Base-by-base conservation (phyloP, 1,284 basidiomycete genomes). In the Blastosporella zonata region DNA sequence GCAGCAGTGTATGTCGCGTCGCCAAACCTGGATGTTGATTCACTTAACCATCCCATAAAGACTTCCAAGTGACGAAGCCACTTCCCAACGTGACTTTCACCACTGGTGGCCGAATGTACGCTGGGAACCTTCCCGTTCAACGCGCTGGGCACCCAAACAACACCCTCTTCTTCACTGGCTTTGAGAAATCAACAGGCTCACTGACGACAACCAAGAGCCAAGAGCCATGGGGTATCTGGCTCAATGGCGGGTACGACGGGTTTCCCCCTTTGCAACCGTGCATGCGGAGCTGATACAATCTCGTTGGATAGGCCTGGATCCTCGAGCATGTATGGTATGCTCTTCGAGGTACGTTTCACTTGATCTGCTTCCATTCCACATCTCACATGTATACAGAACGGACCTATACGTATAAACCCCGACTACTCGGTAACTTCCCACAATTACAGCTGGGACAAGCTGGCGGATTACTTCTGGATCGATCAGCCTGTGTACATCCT, bases 161-260 rank as follows among this genome's bases (percentile, higher is more conserved):
- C 52, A 86, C 85, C 0, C 68, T 89, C 2, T 89, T 87, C 67
- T 89, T 89, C 64, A 79, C 79, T 74, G 85, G 72, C 1, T 79
- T 83, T 53, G 86, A 89, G 61, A 78, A 77, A 34, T 67, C 68
- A 2, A 62, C 70, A 10, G 84, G 82, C 1, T 86, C 84, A 1
- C 66, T 88, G 46, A 83, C 82, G 46, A 83, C 82, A 1, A 55
- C 56, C 21, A 62, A 49, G 12, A 65, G 67, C 46, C 62, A 68
- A n/a, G 68, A 77, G 34, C 85, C 87, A 2, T 88, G 86, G 86
- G 77, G 77, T 7, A 84, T 88, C 41, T 89, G 84, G 84, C 62
- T 89, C 21, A 87, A 87, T 55, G 84, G 85, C 63, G 84, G 84
- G 74, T 82, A 62, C 55, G 77, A 31, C 36, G 28, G 21, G 17